Evolutionary conservation across 768 basidiomycete genomes (phyloP).

Genomic region (Lactarius pseudohatsudake): DNA sequence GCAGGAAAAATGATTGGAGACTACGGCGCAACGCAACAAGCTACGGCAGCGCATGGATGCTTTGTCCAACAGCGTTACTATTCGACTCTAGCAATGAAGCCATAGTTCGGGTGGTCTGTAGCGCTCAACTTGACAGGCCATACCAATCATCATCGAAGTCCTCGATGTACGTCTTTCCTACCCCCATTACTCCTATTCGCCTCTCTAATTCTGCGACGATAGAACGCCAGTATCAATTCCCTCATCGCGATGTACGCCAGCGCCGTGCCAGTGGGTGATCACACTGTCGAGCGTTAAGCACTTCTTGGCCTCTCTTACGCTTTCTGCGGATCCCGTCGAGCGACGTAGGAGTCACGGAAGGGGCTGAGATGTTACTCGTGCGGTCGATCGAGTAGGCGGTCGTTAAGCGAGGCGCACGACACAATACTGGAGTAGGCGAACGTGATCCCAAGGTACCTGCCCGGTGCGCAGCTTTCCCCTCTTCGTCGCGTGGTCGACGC

Average conservation of each 20-base stretch:
- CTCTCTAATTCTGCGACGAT: constrained; percentile 4
- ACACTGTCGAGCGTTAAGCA: constrained; percentile 86
- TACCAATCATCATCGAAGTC: constrained; percentile 79
- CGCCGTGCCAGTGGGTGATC: constrained; percentile 60
- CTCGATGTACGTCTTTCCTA: constrained; percentile 59
- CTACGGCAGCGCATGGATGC: too few species aligned
- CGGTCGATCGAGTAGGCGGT: constrained; percentile 94
- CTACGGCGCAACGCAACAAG: too few species aligned
- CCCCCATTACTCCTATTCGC: background rate
- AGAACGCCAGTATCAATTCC: constrained; percentile 75
- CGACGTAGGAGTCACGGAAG: constrained; percentile 50
- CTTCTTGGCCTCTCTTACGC: constrained; percentile 78
- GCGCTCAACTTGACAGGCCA: constrained; percentile 39
- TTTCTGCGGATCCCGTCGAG: constrained; percentile 62
- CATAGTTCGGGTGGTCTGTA: too few species aligned
- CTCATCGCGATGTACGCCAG: constrained; percentile 94
- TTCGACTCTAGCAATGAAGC: too few species aligned
- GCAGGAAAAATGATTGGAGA: too few species aligned
- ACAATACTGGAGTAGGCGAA: constrained; percentile 86
- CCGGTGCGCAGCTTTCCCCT: constrained; percentile 51
- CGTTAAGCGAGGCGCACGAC: constrained; percentile 64
- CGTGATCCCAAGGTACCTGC: constrained; percentile 83
- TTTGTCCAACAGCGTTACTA: too few species aligned
- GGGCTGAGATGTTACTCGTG: constrained; percentile 63
- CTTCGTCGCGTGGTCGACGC: constrained; percentile 75